Percentiles rank a stretch among this genome's conserved stretches.
Conservation (phyloP, 2,329 filamentous ascomycete species). For the Xylaria arbuscula region DNA sequence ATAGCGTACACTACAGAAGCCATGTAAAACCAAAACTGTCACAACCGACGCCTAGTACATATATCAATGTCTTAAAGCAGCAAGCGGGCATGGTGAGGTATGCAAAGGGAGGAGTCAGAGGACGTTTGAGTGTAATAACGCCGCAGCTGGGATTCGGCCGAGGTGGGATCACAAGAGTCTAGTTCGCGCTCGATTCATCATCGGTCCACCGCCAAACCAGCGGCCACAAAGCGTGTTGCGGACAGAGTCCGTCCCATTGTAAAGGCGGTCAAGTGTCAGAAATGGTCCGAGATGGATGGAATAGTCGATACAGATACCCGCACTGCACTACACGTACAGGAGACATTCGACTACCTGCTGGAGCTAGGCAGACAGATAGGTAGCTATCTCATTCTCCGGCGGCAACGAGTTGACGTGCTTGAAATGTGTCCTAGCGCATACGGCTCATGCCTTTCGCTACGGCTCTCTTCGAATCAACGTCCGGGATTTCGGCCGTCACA, state of each 20-base stretch:
- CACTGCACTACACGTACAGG: background rate
- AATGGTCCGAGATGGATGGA: conserved; percentile 17
- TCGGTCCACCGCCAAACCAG: conserved; percentile 25
- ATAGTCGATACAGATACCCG: conserved; percentile 1
- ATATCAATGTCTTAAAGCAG: conserved; percentile 30
- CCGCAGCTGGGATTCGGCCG: conserved; percentile 26
- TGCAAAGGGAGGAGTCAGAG: conserved; percentile 27
- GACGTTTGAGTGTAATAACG: conserved; percentile 24
- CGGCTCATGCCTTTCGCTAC: conserved; percentile 36
- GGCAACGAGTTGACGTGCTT: conserved; percentile 41
- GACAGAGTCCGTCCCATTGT: conserved; percentile 34
- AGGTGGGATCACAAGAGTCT: conserved; percentile 13
- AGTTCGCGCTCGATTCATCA: conserved; percentile 15
- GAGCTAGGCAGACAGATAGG: too few relatives aligned
- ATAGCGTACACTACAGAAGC: background rate
- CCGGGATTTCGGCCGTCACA: conserved; percentile 45
- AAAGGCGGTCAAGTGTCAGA: conserved; percentile 45
- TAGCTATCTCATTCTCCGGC: conserved; percentile 37
- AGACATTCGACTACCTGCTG: background rate
- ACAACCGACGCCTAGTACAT: conserved; percentile 16
- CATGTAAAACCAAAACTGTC: background rate
- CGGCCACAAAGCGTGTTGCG: conserved; percentile 40
- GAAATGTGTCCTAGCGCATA: conserved; percentile 35
- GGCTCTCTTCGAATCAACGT: conserved; percentile 46
- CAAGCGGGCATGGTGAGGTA: conserved; percentile 28